Percentiles rank a stretch among this genome's conserved stretches.
phyloP scores from a whole-genome alignment of 2,329 filamentous ascomycete species.

The Cercospora canescens region DNA sequence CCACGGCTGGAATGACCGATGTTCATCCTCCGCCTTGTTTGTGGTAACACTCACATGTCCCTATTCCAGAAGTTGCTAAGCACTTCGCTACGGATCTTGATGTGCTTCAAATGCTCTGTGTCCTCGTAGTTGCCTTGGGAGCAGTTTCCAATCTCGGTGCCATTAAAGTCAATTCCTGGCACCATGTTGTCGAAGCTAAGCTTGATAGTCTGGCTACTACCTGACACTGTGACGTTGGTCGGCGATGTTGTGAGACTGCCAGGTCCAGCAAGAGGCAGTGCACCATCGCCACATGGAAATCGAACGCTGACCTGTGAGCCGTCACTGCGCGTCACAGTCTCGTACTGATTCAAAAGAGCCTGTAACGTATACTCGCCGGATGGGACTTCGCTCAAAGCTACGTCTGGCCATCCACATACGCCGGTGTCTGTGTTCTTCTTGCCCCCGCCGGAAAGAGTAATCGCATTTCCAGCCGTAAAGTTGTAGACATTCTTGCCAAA shows the following conservation, averaged over 20 bases:
- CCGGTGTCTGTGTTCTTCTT: slow-evolving; percentile 29
- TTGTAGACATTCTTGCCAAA: slow-evolving; percentile 40
- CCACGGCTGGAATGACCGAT: too few species aligned
- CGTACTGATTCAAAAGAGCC: slow-evolving; percentile 39
- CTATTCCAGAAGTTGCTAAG: slow-evolving; percentile 40
- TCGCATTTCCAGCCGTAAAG: slow-evolving; percentile 23
- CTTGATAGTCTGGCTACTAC: slow-evolving; percentile 33
- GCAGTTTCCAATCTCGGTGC: slow-evolving; percentile 41
- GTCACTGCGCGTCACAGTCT: slow-evolving; percentile 38
- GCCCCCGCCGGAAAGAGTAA: slow-evolving; percentile 35
- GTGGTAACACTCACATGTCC: slow-evolving; percentile 19
- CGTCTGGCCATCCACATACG: slow-evolving; percentile 39
- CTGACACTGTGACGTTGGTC: slow-evolving; percentile 31
- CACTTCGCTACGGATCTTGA: slow-evolving; percentile 41
- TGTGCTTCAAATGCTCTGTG: slow-evolving; percentile 35
- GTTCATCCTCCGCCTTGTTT: too few species aligned
- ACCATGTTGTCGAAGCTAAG: slow-evolving; percentile 36
- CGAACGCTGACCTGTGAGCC: slow-evolving; percentile 38
- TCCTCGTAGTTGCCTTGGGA: slow-evolving; percentile 42
- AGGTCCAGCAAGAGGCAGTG: slow-evolving; percentile 32
- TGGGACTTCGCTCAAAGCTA: slow-evolving; percentile 34
- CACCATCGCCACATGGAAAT: slow-evolving; percentile 42
- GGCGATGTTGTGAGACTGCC: slow-evolving; percentile 34
- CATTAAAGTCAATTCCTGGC: slow-evolving; percentile 28
- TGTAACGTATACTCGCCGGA: slow-evolving; percentile 38